phyloP scores from a whole-genome alignment of 345 rosid genomes.

The Gossypium mustelinum region DNA sequence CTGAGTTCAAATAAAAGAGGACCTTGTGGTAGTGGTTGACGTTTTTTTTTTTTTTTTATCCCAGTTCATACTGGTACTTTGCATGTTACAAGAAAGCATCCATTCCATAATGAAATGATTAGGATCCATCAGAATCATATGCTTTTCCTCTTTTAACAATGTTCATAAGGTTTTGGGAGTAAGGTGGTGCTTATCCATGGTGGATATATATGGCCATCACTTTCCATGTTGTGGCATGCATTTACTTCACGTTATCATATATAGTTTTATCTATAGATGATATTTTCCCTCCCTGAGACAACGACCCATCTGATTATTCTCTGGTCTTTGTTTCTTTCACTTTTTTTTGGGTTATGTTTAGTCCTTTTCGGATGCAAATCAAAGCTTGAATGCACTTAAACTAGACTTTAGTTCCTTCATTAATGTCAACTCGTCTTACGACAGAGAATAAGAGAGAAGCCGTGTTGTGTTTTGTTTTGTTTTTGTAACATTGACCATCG shows the following conservation, averaged over 20 bases:
- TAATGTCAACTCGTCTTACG: background rate
- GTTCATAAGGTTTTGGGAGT: background rate
- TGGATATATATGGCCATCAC: background rate
- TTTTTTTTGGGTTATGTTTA: background rate
- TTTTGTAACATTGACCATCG: background rate
- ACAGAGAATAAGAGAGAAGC: background rate
- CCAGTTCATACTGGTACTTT: background rate
- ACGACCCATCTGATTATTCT: background rate
- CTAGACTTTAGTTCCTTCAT: background rate
- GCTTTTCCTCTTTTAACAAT: background rate
- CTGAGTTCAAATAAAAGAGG: background rate
- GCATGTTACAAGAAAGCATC: slow-evolving; percentile 11
- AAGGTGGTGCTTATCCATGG: slow-evolving; percentile 6
- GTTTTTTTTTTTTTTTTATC: background rate
- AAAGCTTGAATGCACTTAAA: background rate
- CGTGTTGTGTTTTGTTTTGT: background rate
- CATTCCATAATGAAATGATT: background rate
- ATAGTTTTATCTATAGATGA: background rate
- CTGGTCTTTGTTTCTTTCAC: background rate
- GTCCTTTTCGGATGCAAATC: background rate
- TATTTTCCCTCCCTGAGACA: background rate
- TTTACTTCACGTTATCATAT: background rate
- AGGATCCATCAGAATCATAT: slow-evolving; percentile 3
- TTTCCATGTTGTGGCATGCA: background rate
- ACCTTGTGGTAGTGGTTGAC: no score